Evolutionary conservation across 1,139 yeast species (phyloP).

Genomic region (Taphrina populina): DNA sequence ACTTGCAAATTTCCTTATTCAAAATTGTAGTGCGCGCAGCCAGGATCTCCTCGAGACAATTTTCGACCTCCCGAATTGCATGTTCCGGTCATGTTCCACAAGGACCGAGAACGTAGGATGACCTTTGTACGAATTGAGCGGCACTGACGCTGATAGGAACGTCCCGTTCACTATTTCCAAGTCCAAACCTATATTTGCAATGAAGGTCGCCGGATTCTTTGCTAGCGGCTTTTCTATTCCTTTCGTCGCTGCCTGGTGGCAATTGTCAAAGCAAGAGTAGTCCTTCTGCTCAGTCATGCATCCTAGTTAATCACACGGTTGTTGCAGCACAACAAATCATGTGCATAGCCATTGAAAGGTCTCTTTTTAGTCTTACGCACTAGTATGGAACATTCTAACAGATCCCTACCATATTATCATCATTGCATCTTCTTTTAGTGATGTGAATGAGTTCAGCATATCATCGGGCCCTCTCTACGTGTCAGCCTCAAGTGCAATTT

Average conservation of each 20-base stretch:
- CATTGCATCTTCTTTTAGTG: too few species aligned
- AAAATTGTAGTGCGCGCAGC: constrained; percentile 5
- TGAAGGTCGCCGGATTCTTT: constrained; percentile 29
- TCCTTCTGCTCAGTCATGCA: too few species aligned
- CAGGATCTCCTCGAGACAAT: constrained; percentile 6
- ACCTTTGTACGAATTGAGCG: neutral
- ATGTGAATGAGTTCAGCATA: too few species aligned
- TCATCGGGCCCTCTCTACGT: too few species aligned
- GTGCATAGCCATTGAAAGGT: too few species aligned
- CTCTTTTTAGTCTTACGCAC: too few species aligned
- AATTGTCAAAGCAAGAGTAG: constrained; percentile 28
- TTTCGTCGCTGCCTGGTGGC: constrained; percentile 32
- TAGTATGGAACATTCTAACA: too few species aligned
- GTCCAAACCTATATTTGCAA: constrained; percentile 27
- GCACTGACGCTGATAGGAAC: constrained; percentile 26
- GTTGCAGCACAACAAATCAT: too few species aligned
- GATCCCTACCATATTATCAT: too few species aligned
- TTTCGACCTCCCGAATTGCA: constrained; percentile 26
- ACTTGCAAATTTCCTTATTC: neutral
- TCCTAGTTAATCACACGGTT: too few species aligned
- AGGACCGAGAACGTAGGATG: constrained; percentile 29
- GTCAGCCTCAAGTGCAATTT: too few species aligned
- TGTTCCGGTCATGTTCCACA: constrained; percentile 29
- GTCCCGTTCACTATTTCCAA: constrained; percentile 31
- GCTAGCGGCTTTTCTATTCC: constrained; percentile 33